Conservation (phyloP, 345 rosid species). For the Capsella bursapastoris region DNA sequence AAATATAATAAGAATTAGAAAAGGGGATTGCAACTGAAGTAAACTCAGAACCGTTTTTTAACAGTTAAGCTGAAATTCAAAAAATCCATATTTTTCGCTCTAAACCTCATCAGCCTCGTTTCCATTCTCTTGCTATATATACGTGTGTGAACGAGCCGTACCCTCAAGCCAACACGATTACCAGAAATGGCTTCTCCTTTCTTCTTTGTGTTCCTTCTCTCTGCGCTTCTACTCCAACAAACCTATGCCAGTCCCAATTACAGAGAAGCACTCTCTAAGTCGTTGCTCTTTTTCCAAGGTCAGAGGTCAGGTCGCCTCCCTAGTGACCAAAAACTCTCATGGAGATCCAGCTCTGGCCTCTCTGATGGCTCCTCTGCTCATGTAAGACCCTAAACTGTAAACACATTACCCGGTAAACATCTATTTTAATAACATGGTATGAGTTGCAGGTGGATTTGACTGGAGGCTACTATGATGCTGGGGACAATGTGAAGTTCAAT, state of each 20-base stretch:
- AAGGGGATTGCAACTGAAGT: neutral
- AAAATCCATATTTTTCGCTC: conserved; percentile 39
- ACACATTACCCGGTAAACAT: neutral
- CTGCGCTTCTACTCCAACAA: conserved; percentile 23
- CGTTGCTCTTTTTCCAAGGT: conserved; percentile 83
- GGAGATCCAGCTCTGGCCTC: conserved; percentile 84
- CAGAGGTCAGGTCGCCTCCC: conserved; percentile 91
- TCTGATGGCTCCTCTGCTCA: conserved; percentile 71
- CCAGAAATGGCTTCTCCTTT: conserved; percentile 37
- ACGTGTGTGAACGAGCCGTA: neutral
- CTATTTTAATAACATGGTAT: neutral
- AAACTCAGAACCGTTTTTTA: conserved; percentile 17
- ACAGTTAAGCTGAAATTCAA: conserved; percentile 19
- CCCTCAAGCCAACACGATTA: conserved; percentile 14
- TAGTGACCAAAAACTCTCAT: conserved; percentile 52
- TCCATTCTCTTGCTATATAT: conserved; percentile 21
- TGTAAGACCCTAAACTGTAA: conserved; percentile 45
- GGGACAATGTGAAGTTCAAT: conserved; percentile 94
- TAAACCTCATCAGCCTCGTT: conserved; percentile 2
- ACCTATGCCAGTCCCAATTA: conserved; percentile 64
- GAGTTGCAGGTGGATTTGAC: conserved; percentile 74
- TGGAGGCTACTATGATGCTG: conserved; percentile 96
- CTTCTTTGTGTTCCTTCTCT: conserved; percentile 39
- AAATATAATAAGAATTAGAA: neutral
- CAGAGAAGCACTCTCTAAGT: conserved; percentile 81